Percentiles rank a stretch among this genome's conserved stretches.
phyloP scores from a whole-genome alignment of 345 rosid species.

The Dimocarpus longan region DNA sequence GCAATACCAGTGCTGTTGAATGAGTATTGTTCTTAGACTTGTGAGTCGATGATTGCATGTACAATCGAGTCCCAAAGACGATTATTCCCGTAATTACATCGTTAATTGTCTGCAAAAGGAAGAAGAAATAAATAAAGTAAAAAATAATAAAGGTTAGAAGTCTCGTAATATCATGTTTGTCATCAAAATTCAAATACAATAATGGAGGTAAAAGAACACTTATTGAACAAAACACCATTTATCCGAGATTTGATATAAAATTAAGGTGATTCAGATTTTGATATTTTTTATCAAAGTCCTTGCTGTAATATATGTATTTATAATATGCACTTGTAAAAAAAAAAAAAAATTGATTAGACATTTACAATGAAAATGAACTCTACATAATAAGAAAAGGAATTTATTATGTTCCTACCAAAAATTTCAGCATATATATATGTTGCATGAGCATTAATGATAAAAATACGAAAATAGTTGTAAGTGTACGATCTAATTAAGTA shows the following conservation, averaged over 20 bases:
- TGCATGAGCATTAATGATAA: not conserved
- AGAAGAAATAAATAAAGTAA: not conserved
- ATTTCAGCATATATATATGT: not conserved
- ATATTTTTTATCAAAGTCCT: no score
- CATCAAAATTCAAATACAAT: not conserved
- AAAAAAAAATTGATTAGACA: no score
- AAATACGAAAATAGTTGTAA: not conserved
- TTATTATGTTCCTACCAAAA: no score
- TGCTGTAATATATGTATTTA: no score
- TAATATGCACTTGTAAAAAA: no score
- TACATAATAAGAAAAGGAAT: no score
- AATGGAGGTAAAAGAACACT: not conserved
- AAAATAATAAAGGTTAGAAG: not conserved
- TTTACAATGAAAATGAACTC: no score
- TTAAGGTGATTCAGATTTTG: no score
- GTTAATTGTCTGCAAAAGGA: slow-evolving; percentile 44
- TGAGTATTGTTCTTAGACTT: slow-evolving; percentile 17
- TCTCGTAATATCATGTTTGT: not conserved
- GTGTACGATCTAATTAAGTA: not conserved
- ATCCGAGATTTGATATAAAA: not conserved
- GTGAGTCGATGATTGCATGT: slow-evolving; percentile 36
- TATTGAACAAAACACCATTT: not conserved
- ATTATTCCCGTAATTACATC: slow-evolving; percentile 54
- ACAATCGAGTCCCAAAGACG: slow-evolving; percentile 48
- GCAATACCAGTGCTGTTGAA: slow-evolving; percentile 51